Evolutionary conservation across 1,139 yeast genomes (phyloP).

Genomic region (Entelexis sorbosivorans): DNA sequence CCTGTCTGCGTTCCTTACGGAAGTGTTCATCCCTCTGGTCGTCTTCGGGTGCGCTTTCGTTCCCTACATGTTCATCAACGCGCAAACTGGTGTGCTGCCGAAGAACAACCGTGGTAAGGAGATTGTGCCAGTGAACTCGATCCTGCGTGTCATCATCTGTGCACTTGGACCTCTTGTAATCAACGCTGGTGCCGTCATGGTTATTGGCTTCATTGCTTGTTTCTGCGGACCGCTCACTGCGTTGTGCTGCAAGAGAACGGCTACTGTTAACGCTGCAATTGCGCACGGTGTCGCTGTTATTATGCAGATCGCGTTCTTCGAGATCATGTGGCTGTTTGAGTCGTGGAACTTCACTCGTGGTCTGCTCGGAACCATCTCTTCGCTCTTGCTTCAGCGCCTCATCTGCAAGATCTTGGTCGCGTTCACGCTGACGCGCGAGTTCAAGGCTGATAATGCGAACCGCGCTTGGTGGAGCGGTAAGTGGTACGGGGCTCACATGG

Average conservation of each 20-base stretch:
- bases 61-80: slow-evolving; percentile 87
- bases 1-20: slow-evolving; percentile 74
- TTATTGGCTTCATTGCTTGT: slow-evolving; percentile 73
- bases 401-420: slow-evolving; percentile 78
- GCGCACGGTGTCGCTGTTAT: slow-evolving; percentile 93
- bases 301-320: slow-evolving; percentile 72
- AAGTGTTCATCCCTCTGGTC: slow-evolving; percentile 69
- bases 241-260: slow-evolving; percentile 94
- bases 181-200: slow-evolving; percentile 58
- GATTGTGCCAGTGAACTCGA: slow-evolving; percentile 57
- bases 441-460: slow-evolving; percentile 92
- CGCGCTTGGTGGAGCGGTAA: slow-evolving; percentile 99
- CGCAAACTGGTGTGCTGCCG: slow-evolving; percentile 81
- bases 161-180: slow-evolving; percentile 84
- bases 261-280: slow-evolving; percentile 92
- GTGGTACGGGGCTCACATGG: slow-evolving; percentile 94
- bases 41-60: slow-evolving; percentile 86
- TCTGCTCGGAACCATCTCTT: slow-evolving; percentile 75
- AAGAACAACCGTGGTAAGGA: slow-evolving; percentile 29
- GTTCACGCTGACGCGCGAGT: slow-evolving; percentile 81
- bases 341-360: slow-evolving; percentile 82
- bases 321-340: slow-evolving; percentile 95
- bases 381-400: slow-evolving; percentile 79
- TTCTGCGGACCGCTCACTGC: slow-evolving; percentile 95
- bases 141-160: slow-evolving; percentile 75